Evolutionary conservation across 305 asterid genomes (phyloP), one percentile per base, ranked within the genome.

Genomic region (Fraxinus greggii): DNA sequence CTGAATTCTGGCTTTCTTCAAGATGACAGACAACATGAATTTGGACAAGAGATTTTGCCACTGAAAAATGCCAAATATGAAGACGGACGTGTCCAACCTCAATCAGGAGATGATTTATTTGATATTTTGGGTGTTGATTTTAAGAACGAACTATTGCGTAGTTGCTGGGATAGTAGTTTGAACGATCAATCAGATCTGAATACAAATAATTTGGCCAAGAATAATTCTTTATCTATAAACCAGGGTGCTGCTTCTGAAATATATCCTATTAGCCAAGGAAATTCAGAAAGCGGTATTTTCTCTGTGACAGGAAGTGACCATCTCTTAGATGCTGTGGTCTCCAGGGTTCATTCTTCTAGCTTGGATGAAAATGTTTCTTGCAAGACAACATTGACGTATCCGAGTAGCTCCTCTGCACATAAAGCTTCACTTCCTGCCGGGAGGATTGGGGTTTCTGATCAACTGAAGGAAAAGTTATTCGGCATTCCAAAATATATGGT

Each of bases 291-390:
- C 82, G 87, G 87, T 84, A 80, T 81, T 72, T 84, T 83, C 79
- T 82, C 89, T 54, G 67, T 69, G 29, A 63, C 78, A 24, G 81
- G 83, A 59, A 75, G 84, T 31, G 95, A 91, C 85, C 87, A 84
- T 81, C 92, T 93, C 73, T 85, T 92, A 86, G 97, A 92, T 80
- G 92, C 95, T 79, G 88, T 91, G 79, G 89, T 92, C 72, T 88
- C 91, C 3, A 91, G 78, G 24, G 80, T 77, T 76, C 87, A 80
- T 35, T 81, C 85, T 78, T 80, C 92, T 40, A 83, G 79, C 79
- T 72, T 87, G 80, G 92, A 90, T 65, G 90, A 88, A 63, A 92
- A 77, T 33, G 80, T 88, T 61, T 92, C 96, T 79, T 86, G 92
- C 84, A 83, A 74, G 82, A 90, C 95, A 6, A 87, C 90, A 24